Evolutionary conservation across 2,329 filamentous ascomycete species (phyloP), one percentile per base, ranked within the genome.

Genomic region (Fusarium graminum): DNA sequence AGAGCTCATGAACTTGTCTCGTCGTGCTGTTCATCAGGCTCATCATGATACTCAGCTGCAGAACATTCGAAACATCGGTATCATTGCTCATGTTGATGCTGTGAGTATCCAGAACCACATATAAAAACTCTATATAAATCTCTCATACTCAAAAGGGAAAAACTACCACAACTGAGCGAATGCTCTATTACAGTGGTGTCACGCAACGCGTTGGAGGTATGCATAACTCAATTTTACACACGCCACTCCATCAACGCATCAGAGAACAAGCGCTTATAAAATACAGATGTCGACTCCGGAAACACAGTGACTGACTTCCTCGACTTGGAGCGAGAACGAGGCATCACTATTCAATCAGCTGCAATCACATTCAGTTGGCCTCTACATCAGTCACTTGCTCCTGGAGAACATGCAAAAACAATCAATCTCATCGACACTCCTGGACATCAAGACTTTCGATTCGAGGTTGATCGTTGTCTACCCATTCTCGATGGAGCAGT

Each of bases 31-130:
- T 39, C 64, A 74, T 47, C 52, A 63, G 22, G 38, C 61, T 17
- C 67, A 71, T 39, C 64, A 72, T 54, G 70, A 74, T 67, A 52
- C 69, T 30, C 70, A 69, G 25, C 63, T 79, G 10, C 68, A 75
- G 45, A 87, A 87, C 72, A 95, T 94, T 50, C 86, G 94, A 71
- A 99, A 99, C 75, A 97, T 99, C 76, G 95, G 95, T 63, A 98
- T 99, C 70, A 97, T 99, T 77, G 95, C 95, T 60, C 95, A 99
- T 78, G 97, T 99, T 68, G 95, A 98, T 88, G 95, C 95, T 56
- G 86, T 88, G 77, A 54, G 84, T 77, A 13, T 22, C 16, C 4
- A 2, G 10, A 26, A 0, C 4, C 25, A 13, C 5, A 9, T 4
- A 4, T 12, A 2, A 1, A 17, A 10, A 7, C 3, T 3, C 40